phyloP scores from a whole-genome alignment of 129 eudicot genomes.

The Ambrosia artemisiifolia region DNA sequence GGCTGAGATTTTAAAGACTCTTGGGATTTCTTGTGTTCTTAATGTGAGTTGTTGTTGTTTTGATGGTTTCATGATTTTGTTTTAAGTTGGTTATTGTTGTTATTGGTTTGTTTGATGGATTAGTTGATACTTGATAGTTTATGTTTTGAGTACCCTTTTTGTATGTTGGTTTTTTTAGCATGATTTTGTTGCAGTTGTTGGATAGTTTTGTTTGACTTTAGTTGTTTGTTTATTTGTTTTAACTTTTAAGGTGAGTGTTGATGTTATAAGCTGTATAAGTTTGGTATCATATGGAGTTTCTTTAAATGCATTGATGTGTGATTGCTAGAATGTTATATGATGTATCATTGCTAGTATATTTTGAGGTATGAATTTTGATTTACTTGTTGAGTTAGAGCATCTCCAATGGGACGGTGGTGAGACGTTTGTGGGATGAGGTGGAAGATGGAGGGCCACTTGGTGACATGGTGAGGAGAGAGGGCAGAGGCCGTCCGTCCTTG shows the following conservation, averaged over 20 bases:
- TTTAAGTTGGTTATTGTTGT: conserved; percentile 6
- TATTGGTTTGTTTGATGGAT: not conserved
- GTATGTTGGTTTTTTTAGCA: not conserved
- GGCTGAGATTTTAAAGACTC: conserved; percentile 83
- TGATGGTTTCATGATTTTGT: not conserved
- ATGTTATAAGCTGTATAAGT: not conserved
- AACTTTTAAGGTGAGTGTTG: not conserved
- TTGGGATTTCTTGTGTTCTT: conserved; percentile 80
- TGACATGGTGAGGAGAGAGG: too few relatives aligned
- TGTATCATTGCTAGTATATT: not conserved
- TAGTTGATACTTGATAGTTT: not conserved
- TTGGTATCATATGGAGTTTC: not conserved
- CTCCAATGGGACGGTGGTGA: too few relatives aligned
- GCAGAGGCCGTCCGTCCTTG: too few relatives aligned
- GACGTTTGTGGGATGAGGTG: too few relatives aligned
- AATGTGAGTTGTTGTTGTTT: conserved; percentile 43
- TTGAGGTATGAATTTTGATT: too few relatives aligned
- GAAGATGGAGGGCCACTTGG: too few relatives aligned
- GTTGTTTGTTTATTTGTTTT: not conserved
- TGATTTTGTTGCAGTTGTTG: too few relatives aligned
- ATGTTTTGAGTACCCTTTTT: not conserved
- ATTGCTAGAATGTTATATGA: not conserved
- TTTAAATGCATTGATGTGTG: not conserved
- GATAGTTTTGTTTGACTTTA: not conserved
- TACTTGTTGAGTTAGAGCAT: too few relatives aligned